A percentile compares a stretch with the other conserved stretches of the same genome.
phyloP scores from a whole-genome alignment of 2,329 filamentous ascomycete species.

The Grosmannia clavigera region DNA sequence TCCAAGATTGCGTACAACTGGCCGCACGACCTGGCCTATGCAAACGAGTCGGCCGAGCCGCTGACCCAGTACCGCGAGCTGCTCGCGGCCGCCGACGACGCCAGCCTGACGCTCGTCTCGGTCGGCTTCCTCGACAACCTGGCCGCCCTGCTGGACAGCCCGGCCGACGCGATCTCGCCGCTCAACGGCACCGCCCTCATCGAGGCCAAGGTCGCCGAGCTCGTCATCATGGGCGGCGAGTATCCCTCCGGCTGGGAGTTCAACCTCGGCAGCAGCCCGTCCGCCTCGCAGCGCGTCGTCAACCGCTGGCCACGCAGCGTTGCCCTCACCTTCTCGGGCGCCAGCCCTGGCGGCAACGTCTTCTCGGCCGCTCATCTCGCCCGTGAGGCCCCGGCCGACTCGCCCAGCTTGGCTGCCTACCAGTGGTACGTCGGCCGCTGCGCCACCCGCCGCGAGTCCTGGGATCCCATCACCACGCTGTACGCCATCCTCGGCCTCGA shows the following conservation, averaged over 20 bases:
- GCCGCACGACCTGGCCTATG: conserved; percentile 21
- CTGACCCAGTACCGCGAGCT: conserved; percentile 32
- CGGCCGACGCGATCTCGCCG: conserved; percentile 24
- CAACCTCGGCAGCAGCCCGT: conserved; percentile 28
- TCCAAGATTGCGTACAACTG: conserved; percentile 33
- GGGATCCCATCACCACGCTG: conserved; percentile 29
- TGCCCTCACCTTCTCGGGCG: conserved; percentile 28
- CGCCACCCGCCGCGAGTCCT: conserved; percentile 20
- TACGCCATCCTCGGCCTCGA: conserved; percentile 26
- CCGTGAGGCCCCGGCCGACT: conserved; percentile 16
- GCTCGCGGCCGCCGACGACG: conserved; percentile 25
- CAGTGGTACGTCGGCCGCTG: conserved; percentile 22
- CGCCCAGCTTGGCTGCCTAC: conserved; percentile 27
- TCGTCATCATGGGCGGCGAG: conserved; percentile 39
- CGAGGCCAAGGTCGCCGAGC: conserved; percentile 30
- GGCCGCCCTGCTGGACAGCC: conserved; percentile 32
- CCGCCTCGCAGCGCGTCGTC: conserved; percentile 20
- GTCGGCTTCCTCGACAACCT: conserved; percentile 35
- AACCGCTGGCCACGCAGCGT: conserved; percentile 27
- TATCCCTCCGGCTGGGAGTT: conserved; percentile 35
- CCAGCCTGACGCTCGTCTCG: conserved; percentile 30
- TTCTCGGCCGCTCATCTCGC: conserved; percentile 21
- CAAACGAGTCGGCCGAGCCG: conserved; percentile 26
- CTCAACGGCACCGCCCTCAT: conserved; percentile 29
- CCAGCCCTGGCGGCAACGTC: conserved; percentile 29